Evolutionary conservation across 83 land plant species (phyloP).

Genomic region (Picea engelmannii): DNA sequence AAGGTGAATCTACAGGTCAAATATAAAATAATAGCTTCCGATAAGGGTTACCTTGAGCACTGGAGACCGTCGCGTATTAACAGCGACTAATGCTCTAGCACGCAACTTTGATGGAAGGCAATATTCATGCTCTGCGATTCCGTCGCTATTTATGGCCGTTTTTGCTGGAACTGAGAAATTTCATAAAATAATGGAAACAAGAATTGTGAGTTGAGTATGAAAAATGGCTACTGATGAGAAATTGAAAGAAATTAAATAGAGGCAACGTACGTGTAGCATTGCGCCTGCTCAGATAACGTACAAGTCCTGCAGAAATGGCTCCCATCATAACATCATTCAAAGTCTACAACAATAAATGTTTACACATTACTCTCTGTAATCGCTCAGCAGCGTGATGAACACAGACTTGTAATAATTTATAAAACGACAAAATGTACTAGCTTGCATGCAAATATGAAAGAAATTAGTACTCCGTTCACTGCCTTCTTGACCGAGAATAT

Average conservation of each 20-base stretch:
- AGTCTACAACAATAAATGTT: slow-evolving; percentile 25
- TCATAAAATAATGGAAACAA: background rate
- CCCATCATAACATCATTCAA: slow-evolving; percentile 62
- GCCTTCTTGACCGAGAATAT: slow-evolving; percentile 38
- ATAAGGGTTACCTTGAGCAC: background rate
- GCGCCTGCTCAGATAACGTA: slow-evolving; percentile 28
- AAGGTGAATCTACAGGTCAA: too few species aligned
- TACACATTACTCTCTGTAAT: too few species aligned
- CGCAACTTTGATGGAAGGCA: background rate
- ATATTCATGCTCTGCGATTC: background rate
- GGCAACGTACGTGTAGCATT: background rate
- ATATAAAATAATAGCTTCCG: too few species aligned
- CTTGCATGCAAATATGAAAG: too few species aligned
- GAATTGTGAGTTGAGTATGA: too few species aligned
- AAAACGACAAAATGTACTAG: too few species aligned
- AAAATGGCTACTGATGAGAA: too few species aligned
- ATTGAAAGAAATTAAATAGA: too few species aligned
- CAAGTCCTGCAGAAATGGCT: slow-evolving; percentile 35
- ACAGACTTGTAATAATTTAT: too few species aligned
- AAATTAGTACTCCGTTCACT: too few species aligned
- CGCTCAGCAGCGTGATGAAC: too few species aligned
- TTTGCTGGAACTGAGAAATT: background rate
- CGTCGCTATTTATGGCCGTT: background rate
- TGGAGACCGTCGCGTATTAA: background rate
- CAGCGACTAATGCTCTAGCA: background rate